phyloP scores from a whole-genome alignment of 23 red algal genomes.

The Agarophyton chilense region DNA sequence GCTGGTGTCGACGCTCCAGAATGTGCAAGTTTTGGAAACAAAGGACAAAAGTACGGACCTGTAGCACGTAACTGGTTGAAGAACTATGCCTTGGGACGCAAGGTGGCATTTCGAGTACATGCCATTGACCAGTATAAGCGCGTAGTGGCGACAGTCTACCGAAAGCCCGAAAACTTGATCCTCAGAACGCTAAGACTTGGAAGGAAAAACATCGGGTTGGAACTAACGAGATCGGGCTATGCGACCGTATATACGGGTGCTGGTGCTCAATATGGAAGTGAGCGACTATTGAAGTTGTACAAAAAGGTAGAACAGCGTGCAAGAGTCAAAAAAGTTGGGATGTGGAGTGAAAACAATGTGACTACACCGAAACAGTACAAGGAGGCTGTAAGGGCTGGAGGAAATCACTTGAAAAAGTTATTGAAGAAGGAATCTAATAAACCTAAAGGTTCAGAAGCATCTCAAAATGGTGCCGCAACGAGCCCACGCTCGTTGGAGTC shows the following conservation, averaged over 20 bases:
- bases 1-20: conserved; percentile 95
- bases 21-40: conserved; percentile 65
- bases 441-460: not conserved
- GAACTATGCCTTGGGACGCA: conserved; percentile 28
- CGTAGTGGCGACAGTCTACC: conserved; percentile 69
- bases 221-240: conserved; percentile 84
- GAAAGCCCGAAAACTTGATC: conserved; percentile 35
- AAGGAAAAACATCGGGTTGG: conserved; percentile 75
- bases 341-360: conserved; percentile 52
- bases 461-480: not conserved
- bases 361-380: conserved; percentile 22
- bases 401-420: not conserved
- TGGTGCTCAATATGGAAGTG: conserved; percentile 74
- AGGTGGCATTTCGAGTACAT: conserved; percentile 63
- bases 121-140: conserved; percentile 83
- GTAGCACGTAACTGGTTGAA: conserved; percentile 72
- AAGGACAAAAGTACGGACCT: conserved; percentile 73
- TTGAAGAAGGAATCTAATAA: not conserved
- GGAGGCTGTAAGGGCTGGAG: not conserved
- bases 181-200: conserved; percentile 60
- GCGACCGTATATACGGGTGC: conserved; percentile 81
- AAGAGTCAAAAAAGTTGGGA: conserved; percentile 26
- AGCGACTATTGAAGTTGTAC: conserved; percentile 30
- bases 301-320: conserved; percentile 32
- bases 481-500: not conserved